Percentiles rank a stretch among this genome's conserved stretches.
Conservation (phyloP, 495 filamentous ascomycete species). For the Penicillium waksmanii region DNA sequence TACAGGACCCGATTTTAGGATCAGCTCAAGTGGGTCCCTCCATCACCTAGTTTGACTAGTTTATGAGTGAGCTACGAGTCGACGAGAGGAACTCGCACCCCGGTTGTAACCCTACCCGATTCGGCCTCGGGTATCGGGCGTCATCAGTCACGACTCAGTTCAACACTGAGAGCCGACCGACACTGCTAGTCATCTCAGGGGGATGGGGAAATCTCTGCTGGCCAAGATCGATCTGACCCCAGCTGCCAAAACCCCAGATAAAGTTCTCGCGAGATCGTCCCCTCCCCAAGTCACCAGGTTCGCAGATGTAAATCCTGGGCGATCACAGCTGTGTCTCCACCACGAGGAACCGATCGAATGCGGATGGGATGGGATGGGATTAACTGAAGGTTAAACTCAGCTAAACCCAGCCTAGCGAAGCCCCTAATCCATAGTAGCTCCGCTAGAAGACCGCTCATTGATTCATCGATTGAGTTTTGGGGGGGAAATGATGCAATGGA, state of each 20-base stretch:
- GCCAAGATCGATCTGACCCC: too few species aligned
- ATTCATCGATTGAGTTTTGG: slow-evolving; percentile 19
- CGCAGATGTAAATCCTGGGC: not conserved
- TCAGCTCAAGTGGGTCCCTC: not conserved
- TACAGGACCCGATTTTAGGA: not conserved
- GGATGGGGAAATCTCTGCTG: not conserved
- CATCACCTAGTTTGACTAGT: not conserved
- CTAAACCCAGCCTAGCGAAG: not conserved
- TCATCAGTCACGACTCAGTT: not conserved
- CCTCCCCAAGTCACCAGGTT: not conserved
- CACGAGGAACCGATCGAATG: not conserved
- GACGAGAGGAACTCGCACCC: not conserved
- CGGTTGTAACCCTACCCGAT: slow-evolving; percentile 3
- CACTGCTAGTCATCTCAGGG: not conserved
- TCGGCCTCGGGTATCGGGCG: not conserved
- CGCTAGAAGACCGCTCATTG: slow-evolving; percentile 11
- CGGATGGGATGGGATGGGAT: not conserved
- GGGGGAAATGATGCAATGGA: slow-evolving; percentile 32
- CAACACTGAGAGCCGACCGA: not conserved
- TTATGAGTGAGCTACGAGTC: not conserved
- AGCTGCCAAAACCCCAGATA: not conserved
- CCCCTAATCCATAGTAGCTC: not conserved
- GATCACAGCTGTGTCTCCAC: not conserved
- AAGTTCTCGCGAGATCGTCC: slow-evolving; percentile 3
- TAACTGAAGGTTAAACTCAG: not conserved